Evolutionary conservation across 306 rosid species (phyloP).

Genomic region (Fragaria nilgerrensis): DNA sequence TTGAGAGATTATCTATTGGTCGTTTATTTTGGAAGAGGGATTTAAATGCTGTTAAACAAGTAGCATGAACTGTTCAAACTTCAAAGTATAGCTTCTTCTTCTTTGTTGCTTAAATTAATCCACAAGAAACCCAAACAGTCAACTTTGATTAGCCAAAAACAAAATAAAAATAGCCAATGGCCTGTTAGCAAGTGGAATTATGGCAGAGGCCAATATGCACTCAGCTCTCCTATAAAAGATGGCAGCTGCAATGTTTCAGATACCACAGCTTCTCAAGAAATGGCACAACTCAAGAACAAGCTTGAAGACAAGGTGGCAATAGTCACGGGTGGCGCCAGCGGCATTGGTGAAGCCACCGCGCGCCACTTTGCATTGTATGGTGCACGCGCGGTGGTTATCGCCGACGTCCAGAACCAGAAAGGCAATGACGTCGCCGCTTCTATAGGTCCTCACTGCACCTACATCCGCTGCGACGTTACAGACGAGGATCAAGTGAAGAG

Average conservation of each 20-base stretch:
- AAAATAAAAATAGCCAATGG: no score
- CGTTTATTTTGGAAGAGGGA: not conserved
- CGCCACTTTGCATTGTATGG: slow-evolving; percentile 40
- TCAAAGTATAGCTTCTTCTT: no score
- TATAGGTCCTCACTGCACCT: slow-evolving; percentile 39
- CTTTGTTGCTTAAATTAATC: no score
- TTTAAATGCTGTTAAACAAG: no score
- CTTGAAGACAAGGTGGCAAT: slow-evolving; percentile 50
- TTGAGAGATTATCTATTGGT: slow-evolving; percentile 11
- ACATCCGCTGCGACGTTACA: slow-evolving; percentile 51
- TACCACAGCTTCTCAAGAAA: not conserved
- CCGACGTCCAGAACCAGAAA: slow-evolving; percentile 47
- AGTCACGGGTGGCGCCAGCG: slow-evolving; percentile 63
- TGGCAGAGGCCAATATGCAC: no score
- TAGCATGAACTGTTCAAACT: no score
- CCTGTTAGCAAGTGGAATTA: no score
- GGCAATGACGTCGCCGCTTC: slow-evolving; percentile 43
- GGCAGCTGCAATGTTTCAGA: not conserved
- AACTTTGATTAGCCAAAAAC: no score
- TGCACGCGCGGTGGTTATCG: slow-evolving; percentile 43
- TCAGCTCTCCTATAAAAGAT: no score
- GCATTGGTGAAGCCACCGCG: slow-evolving; percentile 60
- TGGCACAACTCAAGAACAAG: not conserved
- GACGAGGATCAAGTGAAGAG: slow-evolving; percentile 46
- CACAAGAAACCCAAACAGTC: no score